A percentile compares a stretch with the other conserved stretches of the same genome.
These are phyloP conservation scores for Ophiostoma tasmaniense DNA, from an alignment of 2,329 filamentous ascomycete genomes.

Conservation along the genomic window DNA sequence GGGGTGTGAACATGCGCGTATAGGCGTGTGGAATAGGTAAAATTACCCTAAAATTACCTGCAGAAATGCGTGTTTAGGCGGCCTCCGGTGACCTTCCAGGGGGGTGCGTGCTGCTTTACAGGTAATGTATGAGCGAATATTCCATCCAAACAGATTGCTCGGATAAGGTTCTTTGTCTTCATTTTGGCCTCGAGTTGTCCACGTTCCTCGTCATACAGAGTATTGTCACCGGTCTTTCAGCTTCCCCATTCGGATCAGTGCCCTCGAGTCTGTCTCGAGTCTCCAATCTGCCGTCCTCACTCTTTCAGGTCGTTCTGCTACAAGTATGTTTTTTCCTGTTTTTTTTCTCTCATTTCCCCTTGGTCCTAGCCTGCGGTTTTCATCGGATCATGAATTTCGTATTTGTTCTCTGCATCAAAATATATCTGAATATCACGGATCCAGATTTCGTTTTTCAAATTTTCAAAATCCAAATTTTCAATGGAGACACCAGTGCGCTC, in stretches of 20 bases:
- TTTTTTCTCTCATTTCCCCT: neutral
- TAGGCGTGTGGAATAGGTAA: neutral
- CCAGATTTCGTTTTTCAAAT: too few relatives aligned
- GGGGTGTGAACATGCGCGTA: neutral
- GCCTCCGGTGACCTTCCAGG: neutral
- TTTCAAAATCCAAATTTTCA: too few relatives aligned
- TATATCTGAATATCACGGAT: neutral
- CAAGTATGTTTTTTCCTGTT: neutral
- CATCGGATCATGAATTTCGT: neutral
- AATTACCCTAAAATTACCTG: neutral
- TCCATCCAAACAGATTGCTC: constrained; percentile 2
- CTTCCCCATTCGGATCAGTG: neutral
- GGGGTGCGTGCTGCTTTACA: neutral
- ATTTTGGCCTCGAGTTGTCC: neutral
- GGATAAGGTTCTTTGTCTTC: neutral
- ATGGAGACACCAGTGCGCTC: neutral
- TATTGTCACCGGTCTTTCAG: neutral
- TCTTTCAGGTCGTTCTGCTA: neutral
- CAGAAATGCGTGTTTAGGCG: neutral
- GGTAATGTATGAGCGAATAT: constrained; percentile 5
- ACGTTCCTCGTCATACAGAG: neutral
- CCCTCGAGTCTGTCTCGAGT: neutral
- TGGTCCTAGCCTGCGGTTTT: neutral
- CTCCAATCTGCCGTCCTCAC: neutral
- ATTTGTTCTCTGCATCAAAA: neutral